Evolutionary conservation across 306 rosid species (phyloP).

Genomic region (Vigna unguiculata): DNA sequence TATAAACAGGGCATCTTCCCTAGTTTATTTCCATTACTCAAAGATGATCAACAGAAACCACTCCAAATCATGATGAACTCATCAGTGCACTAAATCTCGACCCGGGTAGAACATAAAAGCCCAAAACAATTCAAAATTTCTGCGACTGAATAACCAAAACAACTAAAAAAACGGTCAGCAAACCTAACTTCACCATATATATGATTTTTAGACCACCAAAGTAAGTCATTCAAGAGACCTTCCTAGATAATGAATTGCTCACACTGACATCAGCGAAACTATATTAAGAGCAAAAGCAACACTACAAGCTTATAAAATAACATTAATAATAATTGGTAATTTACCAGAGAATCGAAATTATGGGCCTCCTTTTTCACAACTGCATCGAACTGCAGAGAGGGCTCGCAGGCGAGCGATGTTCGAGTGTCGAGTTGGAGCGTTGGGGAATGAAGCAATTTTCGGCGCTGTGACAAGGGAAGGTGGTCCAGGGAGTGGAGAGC

Average conservation of each 20-base stretch:
- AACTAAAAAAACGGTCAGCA: conserved; percentile 3
- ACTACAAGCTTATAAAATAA: background rate
- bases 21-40: background rate
- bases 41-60: conserved; percentile 2
- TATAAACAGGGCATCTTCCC: background rate
- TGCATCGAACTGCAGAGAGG: background rate
- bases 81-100: background rate
- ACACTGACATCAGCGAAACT: background rate
- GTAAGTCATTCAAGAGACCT: background rate
- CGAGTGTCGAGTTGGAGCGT: conserved; percentile 24
- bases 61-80: conserved; percentile 1
- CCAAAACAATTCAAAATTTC: background rate
- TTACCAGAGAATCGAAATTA: conserved; percentile 49
- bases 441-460: conserved; percentile 12
- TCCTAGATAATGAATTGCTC: background rate
- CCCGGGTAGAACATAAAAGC: background rate
- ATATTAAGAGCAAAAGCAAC: background rate
- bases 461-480: conserved; percentile 56
- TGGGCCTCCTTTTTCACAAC: conserved; percentile 41
- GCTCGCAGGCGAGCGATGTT: background rate
- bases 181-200: background rate
- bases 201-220: background rate
- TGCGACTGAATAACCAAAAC: background rate
- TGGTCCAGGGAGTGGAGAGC: conserved; percentile 45
- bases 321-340: background rate